Percentiles rank a stretch among this genome's conserved stretches.
phyloP scores from a whole-genome alignment of 352 stramenopile genomes.

The Pythium dissimile region DNA sequence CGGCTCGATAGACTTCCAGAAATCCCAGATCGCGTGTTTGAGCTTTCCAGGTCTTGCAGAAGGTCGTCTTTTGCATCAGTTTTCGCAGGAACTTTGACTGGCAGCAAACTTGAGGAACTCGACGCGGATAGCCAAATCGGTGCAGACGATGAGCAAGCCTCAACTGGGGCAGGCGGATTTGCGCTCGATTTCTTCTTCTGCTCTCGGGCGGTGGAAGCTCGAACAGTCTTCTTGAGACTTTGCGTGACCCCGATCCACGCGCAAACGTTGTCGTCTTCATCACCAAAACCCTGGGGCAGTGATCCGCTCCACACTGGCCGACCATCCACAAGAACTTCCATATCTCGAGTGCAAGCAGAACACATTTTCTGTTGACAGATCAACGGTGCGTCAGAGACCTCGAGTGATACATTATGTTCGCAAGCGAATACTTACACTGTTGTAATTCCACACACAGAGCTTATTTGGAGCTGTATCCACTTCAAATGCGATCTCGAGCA shows the following conservation, averaged over 20 bases:
- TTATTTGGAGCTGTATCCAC: constrained; percentile 43
- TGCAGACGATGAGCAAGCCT: neutral
- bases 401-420: neutral
- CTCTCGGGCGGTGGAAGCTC: constrained; percentile 1
- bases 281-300: constrained; percentile 61
- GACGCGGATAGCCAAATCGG: constrained; percentile 22
- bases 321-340: constrained; percentile 58
- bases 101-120: neutral
- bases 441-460: constrained; percentile 82
- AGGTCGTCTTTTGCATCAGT: constrained; percentile 14
- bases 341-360: constrained; percentile 51
- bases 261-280: constrained; percentile 62
- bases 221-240: constrained; percentile 9
- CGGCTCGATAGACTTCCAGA: constrained; percentile 15
- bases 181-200: neutral
- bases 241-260: constrained; percentile 63
- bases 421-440: constrained; percentile 40
- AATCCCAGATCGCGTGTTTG: neutral
- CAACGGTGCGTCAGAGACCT: neutral
- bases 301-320: constrained; percentile 76
- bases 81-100: neutral
- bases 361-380: constrained; percentile 20
- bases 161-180: neutral
- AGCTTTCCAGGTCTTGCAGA: neutral
- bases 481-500: constrained; percentile 56